Base-by-base conservation (phyloP, 1,284 basidiomycete genomes). In the Coniophora puteana region DNA sequence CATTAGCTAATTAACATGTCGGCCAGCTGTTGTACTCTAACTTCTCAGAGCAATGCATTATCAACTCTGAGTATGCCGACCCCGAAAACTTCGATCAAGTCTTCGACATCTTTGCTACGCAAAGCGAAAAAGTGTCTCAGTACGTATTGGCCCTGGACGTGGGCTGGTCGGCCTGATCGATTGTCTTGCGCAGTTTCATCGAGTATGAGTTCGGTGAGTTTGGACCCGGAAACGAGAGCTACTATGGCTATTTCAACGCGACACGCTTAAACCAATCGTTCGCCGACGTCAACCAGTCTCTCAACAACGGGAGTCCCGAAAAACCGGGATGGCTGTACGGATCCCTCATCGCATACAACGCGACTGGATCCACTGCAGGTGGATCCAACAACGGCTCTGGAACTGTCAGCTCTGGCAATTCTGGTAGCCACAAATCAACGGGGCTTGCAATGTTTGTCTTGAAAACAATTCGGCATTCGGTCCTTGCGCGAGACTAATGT, bases 51-150 rank as follows among this genome's bases (percentile, higher is more conserved):
- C 78, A 83, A 2, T 94, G 91, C 53, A 63, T 81, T 23, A 80
- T 93, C 56, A 89, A 89, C 55, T 55, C 73, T 1, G 78, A 78
- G 45, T 92, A 90, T 57, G 72, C 72, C 8, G 67, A 81, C 55
- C 78, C 86, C 8, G 61, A 63, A 7, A 72, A 72, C 31, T 89
- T 83, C 50, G 80, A 83, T 49, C 80, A 84, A 53, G 77, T 83
- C 21, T 76, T 93, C 59, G 87, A 93, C 54, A 81, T 93, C 25
- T 93, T 88, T 57, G 72, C 82, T 2, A 82, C 83, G 1, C 76
- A 78, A 45, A 70, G 71, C 17, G 59, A 63, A 18, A 47, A 61
- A 32, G 56, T 63, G 11, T 65, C 76, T 44, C 52, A 59, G 76
- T 70, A 43, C 30, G 61, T 53, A n/a, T 11, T 5, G 34, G 29